Percentiles rank a stretch among this genome's conserved stretches.
These are phyloP conservation scores for Paramarasmius palmivorus DNA, from an alignment of 1,284 basidiomycete genomes.

Conservation along the genomic window DNA sequence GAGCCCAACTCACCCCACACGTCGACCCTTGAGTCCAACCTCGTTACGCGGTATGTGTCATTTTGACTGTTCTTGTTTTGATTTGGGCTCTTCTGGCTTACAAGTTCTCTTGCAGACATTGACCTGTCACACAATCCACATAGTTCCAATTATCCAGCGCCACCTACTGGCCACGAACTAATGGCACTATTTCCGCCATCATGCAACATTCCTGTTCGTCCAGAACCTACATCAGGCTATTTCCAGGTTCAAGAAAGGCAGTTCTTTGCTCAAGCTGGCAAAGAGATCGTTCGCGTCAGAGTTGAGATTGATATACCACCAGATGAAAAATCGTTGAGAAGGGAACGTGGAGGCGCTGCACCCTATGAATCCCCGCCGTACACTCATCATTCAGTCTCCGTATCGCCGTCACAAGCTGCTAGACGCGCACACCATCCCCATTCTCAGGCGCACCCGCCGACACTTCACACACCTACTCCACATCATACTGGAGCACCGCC, in stretches of 20 bases:
- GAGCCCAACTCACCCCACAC: too few relatives aligned
- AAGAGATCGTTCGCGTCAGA: slow-evolving; percentile 70
- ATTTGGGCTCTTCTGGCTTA: too few relatives aligned
- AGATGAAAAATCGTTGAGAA: not conserved
- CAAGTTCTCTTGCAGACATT: too few relatives aligned
- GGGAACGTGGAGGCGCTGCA: not conserved
- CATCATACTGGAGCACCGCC: slow-evolving; percentile 31
- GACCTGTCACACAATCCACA: too few relatives aligned
- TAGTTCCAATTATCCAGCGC: slow-evolving; percentile 56
- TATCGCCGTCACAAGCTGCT: slow-evolving; percentile 17
- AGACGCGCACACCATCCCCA: slow-evolving; percentile 24
- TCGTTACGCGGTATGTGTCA: too few relatives aligned
- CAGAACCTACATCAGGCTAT: slow-evolving; percentile 65
- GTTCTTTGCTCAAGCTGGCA: slow-evolving; percentile 73
- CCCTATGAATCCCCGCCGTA: slow-evolving; percentile 6
- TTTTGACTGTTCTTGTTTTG: too few relatives aligned
- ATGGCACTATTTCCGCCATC: slow-evolving; percentile 78
- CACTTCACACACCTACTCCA: slow-evolving; percentile 38
- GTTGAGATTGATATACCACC: slow-evolving; percentile 54
- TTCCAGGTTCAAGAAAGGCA: slow-evolving; percentile 73
- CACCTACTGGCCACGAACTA: slow-evolving; percentile 75
- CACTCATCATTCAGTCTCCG: slow-evolving; percentile 9
- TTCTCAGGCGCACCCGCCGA: slow-evolving; percentile 29
- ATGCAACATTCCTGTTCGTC: slow-evolving; percentile 50
- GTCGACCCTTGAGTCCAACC: too few relatives aligned